Evolutionary conservation across 2,329 filamentous ascomycete genomes (phyloP).

Genomic region (Kalaharituber pfeilii): DNA sequence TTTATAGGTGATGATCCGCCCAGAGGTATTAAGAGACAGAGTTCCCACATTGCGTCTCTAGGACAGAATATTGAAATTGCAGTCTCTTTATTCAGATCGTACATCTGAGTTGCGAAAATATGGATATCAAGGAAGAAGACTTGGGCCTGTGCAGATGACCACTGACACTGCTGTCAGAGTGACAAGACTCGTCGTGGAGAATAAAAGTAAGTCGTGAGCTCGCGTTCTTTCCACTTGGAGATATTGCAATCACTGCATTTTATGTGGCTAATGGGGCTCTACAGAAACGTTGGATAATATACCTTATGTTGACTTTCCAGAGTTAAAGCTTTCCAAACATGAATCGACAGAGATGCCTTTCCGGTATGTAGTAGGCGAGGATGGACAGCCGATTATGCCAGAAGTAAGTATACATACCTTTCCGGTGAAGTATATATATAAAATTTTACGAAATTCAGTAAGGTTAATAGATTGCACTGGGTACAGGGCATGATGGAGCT

Average conservation of each 20-base stretch:
- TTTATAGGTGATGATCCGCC: conserved; percentile 73
- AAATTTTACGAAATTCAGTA: neutral
- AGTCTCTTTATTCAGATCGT: conserved; percentile 44
- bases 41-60: neutral
- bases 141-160: conserved; percentile 93
- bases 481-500: conserved; percentile 78
- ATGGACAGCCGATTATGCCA: conserved; percentile 78
- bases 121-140: conserved; percentile 68
- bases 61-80: conserved; percentile 11
- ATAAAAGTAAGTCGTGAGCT: conserved; percentile 50
- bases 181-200: conserved; percentile 72
- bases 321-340: conserved; percentile 74
- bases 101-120: conserved; percentile 92
- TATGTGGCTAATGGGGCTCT: no score
- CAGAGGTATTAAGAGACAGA: conserved; percentile 44
- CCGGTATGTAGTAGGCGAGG: conserved; percentile 64
- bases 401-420: conserved; percentile 40
- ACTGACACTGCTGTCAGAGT: conserved; percentile 94
- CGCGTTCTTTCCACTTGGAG: no score
- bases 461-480: neutral
- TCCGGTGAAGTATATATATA: neutral
- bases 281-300: conserved; percentile 62
- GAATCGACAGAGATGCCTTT: conserved; percentile 98
- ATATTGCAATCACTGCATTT: conserved; percentile 4
- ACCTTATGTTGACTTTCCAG: conserved; percentile 70